Base-by-base conservation (phyloP, 192 early-diverging fungal genomes). In the Mycoemilia scoparia region DNA sequence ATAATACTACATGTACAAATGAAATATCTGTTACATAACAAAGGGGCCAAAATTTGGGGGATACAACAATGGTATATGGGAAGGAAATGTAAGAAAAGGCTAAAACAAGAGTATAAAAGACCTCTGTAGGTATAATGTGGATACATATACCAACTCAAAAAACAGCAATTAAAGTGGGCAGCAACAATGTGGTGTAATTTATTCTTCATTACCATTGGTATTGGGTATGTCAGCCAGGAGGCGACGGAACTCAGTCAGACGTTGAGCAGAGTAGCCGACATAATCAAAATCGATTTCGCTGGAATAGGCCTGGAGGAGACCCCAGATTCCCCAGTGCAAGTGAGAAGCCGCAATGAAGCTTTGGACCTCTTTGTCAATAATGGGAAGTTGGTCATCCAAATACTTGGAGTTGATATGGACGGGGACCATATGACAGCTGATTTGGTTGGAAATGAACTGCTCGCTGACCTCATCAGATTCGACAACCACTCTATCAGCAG, bases 271-370 rank as follows among this genome's bases (percentile, higher is more conserved):
- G 38, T 82, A 84, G 29, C 50, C 59, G 12, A 75, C 63, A 41
- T 79, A 84, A 34, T 84, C 75, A 60, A 79, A 84, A 24, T 78
- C 67, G 29, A 84, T 84, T 15, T 79, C 67, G 41, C 75, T 78
- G 25, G 77, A 69, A 12, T 54, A 60, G 1, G 76, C 76, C 45
- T 83, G 82, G 11, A 86, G 41, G 1, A 86, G 52, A 0, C 78
- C 78, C 82, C 82, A 86, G 0, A 86, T 45, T 2, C 78, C 79
- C 82, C 82, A 86, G 32, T 71, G 62, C 25, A 76, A 38, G 32
- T 86, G 82, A 3, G 64, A 60, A 3, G 57, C 57, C 3, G 46
- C 36, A 5, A 56, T 40, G 30, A 60, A 60, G 24, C 28, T 29
- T 6, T 10, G 21, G 5, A 66, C 38, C 38, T 66, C 57, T 10